phyloP scores from a whole-genome alignment of 345 rosid genomes.

The Ceriops zippeliana region DNA sequence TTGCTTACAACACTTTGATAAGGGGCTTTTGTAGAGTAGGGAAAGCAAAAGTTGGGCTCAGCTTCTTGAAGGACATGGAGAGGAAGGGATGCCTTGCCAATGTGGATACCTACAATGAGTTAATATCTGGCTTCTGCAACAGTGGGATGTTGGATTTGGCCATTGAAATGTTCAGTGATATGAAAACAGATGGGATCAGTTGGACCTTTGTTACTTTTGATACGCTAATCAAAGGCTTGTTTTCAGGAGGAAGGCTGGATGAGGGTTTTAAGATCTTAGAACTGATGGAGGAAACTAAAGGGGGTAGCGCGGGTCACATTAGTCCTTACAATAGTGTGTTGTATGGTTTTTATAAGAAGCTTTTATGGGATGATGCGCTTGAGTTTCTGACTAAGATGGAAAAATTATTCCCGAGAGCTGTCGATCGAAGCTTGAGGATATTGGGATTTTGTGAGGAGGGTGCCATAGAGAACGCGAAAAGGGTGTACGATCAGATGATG shows the following conservation, averaged over 20 bases:
- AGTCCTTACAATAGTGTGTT: constrained; percentile 63
- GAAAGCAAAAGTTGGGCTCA: constrained; percentile 52
- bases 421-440: constrained; percentile 57
- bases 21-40: constrained; percentile 61
- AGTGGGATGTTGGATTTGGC: constrained; percentile 57
- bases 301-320: constrained; percentile 27
- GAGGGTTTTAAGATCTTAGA: constrained; percentile 69
- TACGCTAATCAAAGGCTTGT: constrained; percentile 53
- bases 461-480: constrained; percentile 43
- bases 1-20: constrained; percentile 69
- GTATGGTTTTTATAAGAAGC: constrained; percentile 63
- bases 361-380: constrained; percentile 54
- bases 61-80: constrained; percentile 74
- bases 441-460: constrained; percentile 51
- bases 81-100: constrained; percentile 72
- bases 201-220: constrained; percentile 61
- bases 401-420: constrained; percentile 61
- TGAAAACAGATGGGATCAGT: constrained; percentile 68
- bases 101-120: constrained; percentile 58
- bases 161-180: constrained; percentile 60
- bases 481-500: constrained; percentile 46
- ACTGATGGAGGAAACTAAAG: constrained; percentile 60
- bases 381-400: constrained; percentile 56
- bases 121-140: constrained; percentile 62
- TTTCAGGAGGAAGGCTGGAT: constrained; percentile 45